phyloP scores from a whole-genome alignment of 2,329 filamentous ascomycete species.

The Orbilia quercus region DNA sequence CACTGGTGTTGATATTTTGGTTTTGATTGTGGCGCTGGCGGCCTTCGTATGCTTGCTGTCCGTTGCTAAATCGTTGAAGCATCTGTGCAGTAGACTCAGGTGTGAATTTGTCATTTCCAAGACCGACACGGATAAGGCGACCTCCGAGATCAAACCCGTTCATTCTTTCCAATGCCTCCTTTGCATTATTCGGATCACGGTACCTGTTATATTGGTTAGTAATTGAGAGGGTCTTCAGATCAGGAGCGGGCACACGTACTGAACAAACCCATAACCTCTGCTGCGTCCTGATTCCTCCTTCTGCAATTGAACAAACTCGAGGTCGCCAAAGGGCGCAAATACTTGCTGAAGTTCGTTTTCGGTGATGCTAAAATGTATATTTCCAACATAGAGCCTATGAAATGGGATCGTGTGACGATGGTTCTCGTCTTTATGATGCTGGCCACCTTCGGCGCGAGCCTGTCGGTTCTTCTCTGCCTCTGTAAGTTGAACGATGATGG shows the following conservation, averaged over 20 bases:
- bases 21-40: constrained; percentile 56
- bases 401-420: constrained; percentile 74
- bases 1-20: constrained; percentile 82
- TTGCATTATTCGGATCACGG: constrained; percentile 87
- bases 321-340: constrained; percentile 96
- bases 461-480: constrained; percentile 99
- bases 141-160: constrained; percentile 98
- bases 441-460: constrained; percentile 69
- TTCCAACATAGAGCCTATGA: constrained; percentile 97
- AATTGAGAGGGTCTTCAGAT: background rate
- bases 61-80: constrained; percentile 87
- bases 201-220: constrained; percentile 71
- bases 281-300: constrained; percentile 92
- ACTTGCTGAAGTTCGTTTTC: constrained; percentile 95
- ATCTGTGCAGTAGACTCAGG: constrained; percentile 94
- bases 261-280: constrained; percentile 97
- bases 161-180: constrained; percentile 97
- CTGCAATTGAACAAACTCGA: constrained; percentile 96
- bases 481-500: constrained; percentile 96
- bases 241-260: constrained; percentile 72
- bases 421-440: constrained; percentile 47
- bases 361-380: constrained; percentile 99
- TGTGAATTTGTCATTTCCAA: constrained; percentile 99
- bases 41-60: constrained; percentile 80
- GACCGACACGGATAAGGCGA: constrained; percentile 95